These are phyloP conservation scores for Pseudotulostoma volvatum DNA, from an alignment of 495 filamentous ascomycete species.

Conservation along the genomic window DNA sequence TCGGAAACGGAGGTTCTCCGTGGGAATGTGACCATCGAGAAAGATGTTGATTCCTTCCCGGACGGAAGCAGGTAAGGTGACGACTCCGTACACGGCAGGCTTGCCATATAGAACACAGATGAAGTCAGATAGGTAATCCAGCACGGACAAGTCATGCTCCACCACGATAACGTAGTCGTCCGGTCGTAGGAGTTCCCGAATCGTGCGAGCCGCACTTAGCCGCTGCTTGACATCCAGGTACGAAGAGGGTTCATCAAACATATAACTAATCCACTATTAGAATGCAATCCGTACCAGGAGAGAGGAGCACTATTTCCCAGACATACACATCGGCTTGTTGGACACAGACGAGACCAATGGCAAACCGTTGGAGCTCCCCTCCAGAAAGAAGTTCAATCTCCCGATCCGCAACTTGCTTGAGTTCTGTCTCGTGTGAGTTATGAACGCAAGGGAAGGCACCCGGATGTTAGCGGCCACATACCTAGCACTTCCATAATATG, in stretches of 20 bases:
- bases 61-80: constrained; percentile 89
- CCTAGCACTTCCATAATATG: constrained; percentile 72
- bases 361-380: constrained; percentile 95
- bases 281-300: background rate
- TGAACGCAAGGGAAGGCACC: too few relatives aligned
- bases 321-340: constrained; percentile 87
- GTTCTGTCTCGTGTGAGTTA: too few relatives aligned
- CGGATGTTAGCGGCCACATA: too few relatives aligned
- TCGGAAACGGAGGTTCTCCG: constrained; percentile 95
- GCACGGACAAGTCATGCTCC: constrained; percentile 94
- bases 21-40: constrained; percentile 92
- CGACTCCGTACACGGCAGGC: constrained; percentile 92
- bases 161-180: constrained; percentile 97
- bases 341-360: constrained; percentile 87
- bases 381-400: constrained; percentile 82
- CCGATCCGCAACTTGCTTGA: constrained; percentile 72
- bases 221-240: constrained; percentile 98
- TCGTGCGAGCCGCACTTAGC: constrained; percentile 78
- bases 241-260: constrained; percentile 98
- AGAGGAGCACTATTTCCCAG: background rate
- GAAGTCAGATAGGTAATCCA: constrained; percentile 97
- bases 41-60: constrained; percentile 99
- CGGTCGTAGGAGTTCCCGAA: constrained; percentile 70
- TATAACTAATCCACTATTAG: constrained; percentile 42
- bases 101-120: constrained; percentile 93